These are phyloP conservation scores for Serendipita sp. DNA, from an alignment of 768 basidiomycete genomes.

Conservation along the genomic window DNA sequence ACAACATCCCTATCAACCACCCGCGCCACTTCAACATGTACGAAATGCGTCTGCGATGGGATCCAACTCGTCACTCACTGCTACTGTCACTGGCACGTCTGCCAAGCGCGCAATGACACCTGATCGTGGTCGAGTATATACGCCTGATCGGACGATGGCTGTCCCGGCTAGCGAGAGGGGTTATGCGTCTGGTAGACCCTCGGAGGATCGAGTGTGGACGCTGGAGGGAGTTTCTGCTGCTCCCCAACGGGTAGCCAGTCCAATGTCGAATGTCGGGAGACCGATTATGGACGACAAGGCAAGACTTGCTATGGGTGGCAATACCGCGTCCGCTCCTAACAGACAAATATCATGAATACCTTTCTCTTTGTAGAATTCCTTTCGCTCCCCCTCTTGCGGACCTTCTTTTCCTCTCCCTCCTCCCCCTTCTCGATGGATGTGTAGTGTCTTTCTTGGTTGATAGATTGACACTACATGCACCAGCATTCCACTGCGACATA, in stretches of 20 bases:
- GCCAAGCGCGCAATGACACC: background rate
- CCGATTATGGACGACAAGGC: conserved; percentile 2
- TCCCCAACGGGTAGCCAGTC: background rate
- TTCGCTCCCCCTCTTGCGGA: too few species aligned
- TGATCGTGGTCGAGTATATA: background rate
- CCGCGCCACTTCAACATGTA: background rate
- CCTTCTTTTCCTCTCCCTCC: too few species aligned
- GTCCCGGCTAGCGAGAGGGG: background rate
- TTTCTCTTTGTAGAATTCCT: too few species aligned
- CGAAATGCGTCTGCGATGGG: background rate
- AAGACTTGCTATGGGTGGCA: background rate
- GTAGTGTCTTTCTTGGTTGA: too few species aligned
- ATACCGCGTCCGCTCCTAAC: background rate
- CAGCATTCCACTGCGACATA: too few species aligned
- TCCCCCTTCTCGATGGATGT: too few species aligned
- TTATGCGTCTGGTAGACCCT: background rate
- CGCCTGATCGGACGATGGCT: background rate
- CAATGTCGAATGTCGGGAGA: background rate
- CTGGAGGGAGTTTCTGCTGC: background rate
- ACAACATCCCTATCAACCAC: background rate
- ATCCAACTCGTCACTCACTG: background rate
- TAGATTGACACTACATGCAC: too few species aligned
- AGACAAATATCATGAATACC: too few species aligned
- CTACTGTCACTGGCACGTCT: background rate
- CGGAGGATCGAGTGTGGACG: background rate